phyloP scores from a whole-genome alignment of 768 basidiomycete genomes.

The Kwoniella botswanensis region DNA sequence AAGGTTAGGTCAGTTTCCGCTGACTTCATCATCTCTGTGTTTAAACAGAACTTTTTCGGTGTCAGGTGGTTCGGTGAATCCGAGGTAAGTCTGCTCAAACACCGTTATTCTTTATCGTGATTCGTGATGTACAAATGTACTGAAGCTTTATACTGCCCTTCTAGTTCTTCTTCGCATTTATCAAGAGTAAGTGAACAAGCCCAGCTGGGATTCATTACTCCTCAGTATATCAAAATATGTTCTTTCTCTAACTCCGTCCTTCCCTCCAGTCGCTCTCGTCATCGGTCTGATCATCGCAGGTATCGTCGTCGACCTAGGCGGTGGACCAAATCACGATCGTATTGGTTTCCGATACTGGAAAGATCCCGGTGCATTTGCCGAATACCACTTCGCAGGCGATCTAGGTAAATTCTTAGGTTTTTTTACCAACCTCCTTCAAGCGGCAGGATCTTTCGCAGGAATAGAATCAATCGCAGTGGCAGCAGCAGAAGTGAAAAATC shows the following conservation, averaged over 20 bases:
- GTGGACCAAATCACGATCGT: constrained; percentile 33
- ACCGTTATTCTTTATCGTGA: not conserved
- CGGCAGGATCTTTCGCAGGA: constrained; percentile 34
- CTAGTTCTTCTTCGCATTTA: constrained; percentile 41
- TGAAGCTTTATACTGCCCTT: not conserved
- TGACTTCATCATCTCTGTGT: constrained; percentile 57
- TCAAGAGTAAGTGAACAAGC: constrained; percentile 29
- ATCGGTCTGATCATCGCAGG: constrained; percentile 46
- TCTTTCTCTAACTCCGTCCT: constrained; percentile 13
- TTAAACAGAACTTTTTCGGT: constrained; percentile 31
- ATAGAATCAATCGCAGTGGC: constrained; percentile 36
- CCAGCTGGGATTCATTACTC: not conserved
- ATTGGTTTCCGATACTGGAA: constrained; percentile 47
- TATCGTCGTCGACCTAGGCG: constrained; percentile 45
- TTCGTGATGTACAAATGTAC: not conserved
- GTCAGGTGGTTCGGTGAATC: constrained; percentile 45
- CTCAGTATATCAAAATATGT: not conserved
- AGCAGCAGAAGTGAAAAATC: constrained; percentile 48
- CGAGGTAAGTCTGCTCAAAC: constrained; percentile 15
- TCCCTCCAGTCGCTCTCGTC: constrained; percentile 29
- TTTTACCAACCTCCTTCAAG: constrained; percentile 41
- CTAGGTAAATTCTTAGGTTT: constrained; percentile 41
- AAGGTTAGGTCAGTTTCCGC: not conserved
- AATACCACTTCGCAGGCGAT: constrained; percentile 22
- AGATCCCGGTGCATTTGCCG: constrained; percentile 38